These are phyloP conservation scores for Hortaea werneckii DNA, from an alignment of 2,329 filamentous ascomycete genomes.

Conservation along the genomic window DNA sequence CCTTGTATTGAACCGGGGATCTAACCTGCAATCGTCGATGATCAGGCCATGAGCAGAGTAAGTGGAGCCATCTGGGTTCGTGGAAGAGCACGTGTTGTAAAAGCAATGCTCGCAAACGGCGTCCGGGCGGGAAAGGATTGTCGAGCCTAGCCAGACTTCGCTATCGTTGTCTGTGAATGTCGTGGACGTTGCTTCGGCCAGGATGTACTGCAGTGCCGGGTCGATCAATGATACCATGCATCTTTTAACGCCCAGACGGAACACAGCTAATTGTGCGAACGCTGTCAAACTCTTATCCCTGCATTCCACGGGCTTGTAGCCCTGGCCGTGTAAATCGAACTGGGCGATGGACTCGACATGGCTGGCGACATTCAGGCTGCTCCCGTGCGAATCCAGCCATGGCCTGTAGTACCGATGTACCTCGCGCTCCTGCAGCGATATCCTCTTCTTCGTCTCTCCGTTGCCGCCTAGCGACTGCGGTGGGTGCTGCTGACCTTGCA, in stretches of 20 bases:
- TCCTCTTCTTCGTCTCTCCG: not conserved
- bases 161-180: conserved; percentile 29
- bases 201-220: conserved; percentile 37
- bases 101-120: conserved; percentile 9
- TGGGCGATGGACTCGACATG: conserved; percentile 16
- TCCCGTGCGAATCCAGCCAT: conserved; percentile 17
- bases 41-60: conserved; percentile 6
- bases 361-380: conserved; percentile 15
- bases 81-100: conserved; percentile 6
- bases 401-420: conserved; percentile 11
- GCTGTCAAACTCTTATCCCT: conserved; percentile 29
- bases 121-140: conserved; percentile 4
- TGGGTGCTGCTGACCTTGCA: too few relatives aligned
- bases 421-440: conserved; percentile 10
- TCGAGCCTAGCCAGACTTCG: conserved; percentile 8
- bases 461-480: too few relatives aligned
- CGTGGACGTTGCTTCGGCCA: conserved; percentile 42
- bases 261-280: conserved; percentile 41
- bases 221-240: conserved; percentile 43
- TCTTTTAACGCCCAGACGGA: conserved; percentile 40
- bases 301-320: conserved; percentile 12
- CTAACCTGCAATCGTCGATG: conserved; percentile 21
- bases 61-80: conserved; percentile 10
- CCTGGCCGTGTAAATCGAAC: conserved; percentile 12
- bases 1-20: conserved; percentile 23